Percentiles rank a stretch among this genome's conserved stretches.
These are phyloP conservation scores for Solanum bulbocastanum DNA, from an alignment of 257 asterid genomes.

Conservation along the genomic window DNA sequence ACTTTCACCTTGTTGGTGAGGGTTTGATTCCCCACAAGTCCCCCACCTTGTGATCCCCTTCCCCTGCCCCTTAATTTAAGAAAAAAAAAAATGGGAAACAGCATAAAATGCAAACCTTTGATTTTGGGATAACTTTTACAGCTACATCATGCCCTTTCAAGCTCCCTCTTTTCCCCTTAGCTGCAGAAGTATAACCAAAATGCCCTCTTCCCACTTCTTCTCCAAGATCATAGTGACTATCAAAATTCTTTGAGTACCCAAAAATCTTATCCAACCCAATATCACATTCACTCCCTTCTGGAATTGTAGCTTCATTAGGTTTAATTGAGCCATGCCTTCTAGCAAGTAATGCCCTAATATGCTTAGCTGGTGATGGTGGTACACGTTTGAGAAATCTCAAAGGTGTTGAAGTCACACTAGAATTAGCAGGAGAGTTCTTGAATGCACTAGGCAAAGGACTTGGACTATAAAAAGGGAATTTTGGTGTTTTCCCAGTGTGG, in stretches of 20 bases:
- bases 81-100: neutral
- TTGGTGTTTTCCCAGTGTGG: constrained; percentile 72
- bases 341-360: constrained; percentile 75
- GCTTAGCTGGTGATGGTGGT: constrained; percentile 98
- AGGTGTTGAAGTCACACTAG: constrained; percentile 81
- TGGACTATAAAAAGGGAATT: constrained; percentile 89
- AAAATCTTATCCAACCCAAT: constrained; percentile 71
- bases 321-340: constrained; percentile 84
- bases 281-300: constrained; percentile 92
- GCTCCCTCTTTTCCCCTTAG: constrained; percentile 70
- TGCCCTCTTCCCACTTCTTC: constrained; percentile 93
- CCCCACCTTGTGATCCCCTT: neutral
- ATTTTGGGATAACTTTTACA: constrained; percentile 79
- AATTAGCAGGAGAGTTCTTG: constrained; percentile 82
- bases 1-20: neutral
- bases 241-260: constrained; percentile 65
- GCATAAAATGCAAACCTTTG: constrained; percentile 39
- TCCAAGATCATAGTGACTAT: constrained; percentile 52
- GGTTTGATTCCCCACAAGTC: neutral
- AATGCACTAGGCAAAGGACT: constrained; percentile 71
- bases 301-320: constrained; percentile 84
- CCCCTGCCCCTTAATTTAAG: neutral
- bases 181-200: constrained; percentile 86
- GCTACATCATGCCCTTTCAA: constrained; percentile 90
- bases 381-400: constrained; percentile 74